Percentiles rank a stretch among this genome's conserved stretches.
phyloP scores from a whole-genome alignment of 345 rosid species.

The Eucalyptus sideroxylon region DNA sequence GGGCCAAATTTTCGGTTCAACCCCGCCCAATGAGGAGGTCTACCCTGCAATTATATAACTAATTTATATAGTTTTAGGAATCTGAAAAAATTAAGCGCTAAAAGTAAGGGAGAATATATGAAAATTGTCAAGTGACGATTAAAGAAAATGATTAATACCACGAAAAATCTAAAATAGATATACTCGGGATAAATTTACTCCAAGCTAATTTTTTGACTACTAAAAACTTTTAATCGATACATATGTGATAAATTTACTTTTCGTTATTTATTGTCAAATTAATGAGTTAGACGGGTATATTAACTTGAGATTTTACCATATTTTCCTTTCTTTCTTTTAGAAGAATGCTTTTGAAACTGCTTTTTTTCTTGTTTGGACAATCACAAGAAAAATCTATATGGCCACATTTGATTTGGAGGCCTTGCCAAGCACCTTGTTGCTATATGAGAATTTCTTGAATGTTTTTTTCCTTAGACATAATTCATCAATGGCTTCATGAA shows the following conservation, averaged over 20 bases:
- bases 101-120: background rate
- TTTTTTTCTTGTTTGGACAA: background rate
- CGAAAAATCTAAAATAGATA: rapidly evolving
- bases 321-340: background rate
- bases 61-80: background rate
- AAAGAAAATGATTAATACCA: too few species aligned
- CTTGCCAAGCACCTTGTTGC: background rate
- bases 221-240: too few species aligned
- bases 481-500: background rate
- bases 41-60: background rate
- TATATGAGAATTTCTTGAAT: background rate
- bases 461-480: background rate
- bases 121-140: background rate
- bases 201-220: too few species aligned
- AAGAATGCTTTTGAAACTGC: background rate
- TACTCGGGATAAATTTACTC: too few species aligned
- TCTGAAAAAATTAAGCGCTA: background rate
- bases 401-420: background rate
- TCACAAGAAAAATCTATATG: background rate
- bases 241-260: too few species aligned
- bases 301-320: too few species aligned
- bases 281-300: too few species aligned
- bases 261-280: too few species aligned
- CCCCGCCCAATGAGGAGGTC: background rate
- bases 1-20: background rate